A percentile compares a stretch with the other conserved stretches of the same genome.
These are phyloP conservation scores for Actinomortierella ambigua DNA, from an alignment of 371 early-diverging fungal genomes.

Conservation along the genomic window DNA sequence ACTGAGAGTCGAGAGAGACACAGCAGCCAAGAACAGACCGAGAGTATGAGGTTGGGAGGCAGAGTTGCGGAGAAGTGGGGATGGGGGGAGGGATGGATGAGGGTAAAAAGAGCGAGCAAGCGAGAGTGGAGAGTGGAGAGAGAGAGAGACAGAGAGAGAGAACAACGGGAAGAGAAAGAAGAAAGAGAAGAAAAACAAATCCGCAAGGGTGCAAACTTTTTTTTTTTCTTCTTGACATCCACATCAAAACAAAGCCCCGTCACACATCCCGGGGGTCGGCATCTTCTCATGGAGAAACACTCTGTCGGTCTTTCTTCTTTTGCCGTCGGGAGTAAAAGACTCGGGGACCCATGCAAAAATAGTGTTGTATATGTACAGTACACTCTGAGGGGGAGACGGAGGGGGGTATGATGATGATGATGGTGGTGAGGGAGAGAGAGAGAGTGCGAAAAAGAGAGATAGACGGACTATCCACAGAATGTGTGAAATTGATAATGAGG, in stretches of 20 bases:
- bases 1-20: no score
- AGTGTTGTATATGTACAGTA: not conserved
- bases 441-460: not conserved
- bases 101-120: not conserved
- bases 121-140: not conserved
- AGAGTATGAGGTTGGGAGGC: no score
- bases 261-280: no score
- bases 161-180: not conserved
- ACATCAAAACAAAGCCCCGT: no score
- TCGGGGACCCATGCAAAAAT: not conserved
- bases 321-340: no score
- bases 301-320: no score
- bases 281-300: no score
- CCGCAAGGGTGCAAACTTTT: no score
- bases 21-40: no score
- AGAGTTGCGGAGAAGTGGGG: no score
- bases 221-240: no score
- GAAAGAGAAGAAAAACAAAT: not conserved
- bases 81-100: not conserved
- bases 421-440: not conserved
- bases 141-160: slow-evolving; percentile 5
- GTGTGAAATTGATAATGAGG: not conserved
- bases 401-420: not conserved
- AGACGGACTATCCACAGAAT: not conserved
- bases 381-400: not conserved